Conservation (phyloP, 148 eudicot genomes). For the Rhododendron simsii region DNA sequence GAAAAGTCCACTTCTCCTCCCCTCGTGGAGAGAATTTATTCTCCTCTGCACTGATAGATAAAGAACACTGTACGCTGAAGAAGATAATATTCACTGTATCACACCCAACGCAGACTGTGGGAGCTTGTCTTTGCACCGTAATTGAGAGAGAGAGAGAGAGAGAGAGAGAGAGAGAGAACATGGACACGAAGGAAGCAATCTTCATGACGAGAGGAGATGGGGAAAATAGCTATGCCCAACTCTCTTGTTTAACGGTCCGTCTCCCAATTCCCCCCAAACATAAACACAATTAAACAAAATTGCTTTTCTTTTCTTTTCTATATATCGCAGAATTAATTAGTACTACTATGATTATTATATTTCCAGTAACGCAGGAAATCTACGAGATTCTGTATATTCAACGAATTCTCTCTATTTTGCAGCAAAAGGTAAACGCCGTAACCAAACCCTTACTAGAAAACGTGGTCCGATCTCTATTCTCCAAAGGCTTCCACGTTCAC, state of each 20-base stretch:
- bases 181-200: not conserved
- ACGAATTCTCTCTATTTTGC: not conserved
- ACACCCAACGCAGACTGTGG: no score
- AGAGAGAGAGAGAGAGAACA: not conserved
- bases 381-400: not conserved
- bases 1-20: no score
- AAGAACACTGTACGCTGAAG: no score
- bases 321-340: no score
- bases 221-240: not conserved
- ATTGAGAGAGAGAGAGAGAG: not conserved
- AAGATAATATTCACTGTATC: no score
- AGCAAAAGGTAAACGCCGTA: constrained; percentile 13
- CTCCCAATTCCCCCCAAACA: not conserved
- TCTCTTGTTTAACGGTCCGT: not conserved
- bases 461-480: constrained; percentile 11
- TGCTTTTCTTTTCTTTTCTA: no score
- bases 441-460: constrained; percentile 17
- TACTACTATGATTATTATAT: no score
- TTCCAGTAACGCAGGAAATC: no score
- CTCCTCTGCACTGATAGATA: no score
- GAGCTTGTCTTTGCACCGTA: no score
- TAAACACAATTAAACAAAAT: no score
- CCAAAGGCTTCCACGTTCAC: not conserved
- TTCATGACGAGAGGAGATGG: constrained; percentile 11
- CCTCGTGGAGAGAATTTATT: no score